Base-by-base conservation (phyloP, 257 asterid genomes). In the Jasminum sambac region DNA sequence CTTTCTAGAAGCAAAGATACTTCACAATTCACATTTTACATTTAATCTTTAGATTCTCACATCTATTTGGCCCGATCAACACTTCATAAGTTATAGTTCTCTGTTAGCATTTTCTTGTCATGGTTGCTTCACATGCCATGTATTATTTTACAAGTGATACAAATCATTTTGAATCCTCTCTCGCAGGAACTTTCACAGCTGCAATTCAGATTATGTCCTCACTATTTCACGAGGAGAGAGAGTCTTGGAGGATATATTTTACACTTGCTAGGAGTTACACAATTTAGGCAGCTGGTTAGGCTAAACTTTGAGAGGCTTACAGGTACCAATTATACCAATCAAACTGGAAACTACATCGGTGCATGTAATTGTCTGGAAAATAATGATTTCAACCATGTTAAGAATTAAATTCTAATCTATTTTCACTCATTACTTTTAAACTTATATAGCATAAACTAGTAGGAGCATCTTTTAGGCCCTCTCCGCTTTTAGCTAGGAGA, bases 201-300 rank as follows among this genome's bases (percentile, higher is more conserved):
- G n/a, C 79, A 97, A 48, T 94, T 94, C 73, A 85, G 71, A 72
- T 82, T 94, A 77, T 91, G 95, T 78, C 99, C 97, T 11, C 84
- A 93, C 60, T 75, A 76, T 75, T 82, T 91, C 82, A 90, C n/a
- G n/a, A 91, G 88, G 99, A 94, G 71, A 76, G 81, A 36, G 88
- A 82, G 72, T 94, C 91, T 82, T 94, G 99, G 99, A 83, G 86
- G 55, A 86, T 91, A 84, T 94, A 94, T 69, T 94, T 94, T 71
- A 42, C 77, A 17, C 96, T 94, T 66, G 96, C 88, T 64, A 81
- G 70, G 90, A 82, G 83, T 77, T 86, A 78, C 64, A 85, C 91
- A 67, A 74, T 84, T 26, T 85, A 88, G 99, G n/a, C n/a, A n/a
- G n/a, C n/a, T n/a, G n/a, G n/a, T n/a, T n/a, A n/a, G n/a, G n/a